Percentiles rank a stretch among this genome's conserved stretches.
These are phyloP conservation scores for Zanthoxylum bungeanum DNA, from an alignment of 345 rosid species.

Conservation along the genomic window DNA sequence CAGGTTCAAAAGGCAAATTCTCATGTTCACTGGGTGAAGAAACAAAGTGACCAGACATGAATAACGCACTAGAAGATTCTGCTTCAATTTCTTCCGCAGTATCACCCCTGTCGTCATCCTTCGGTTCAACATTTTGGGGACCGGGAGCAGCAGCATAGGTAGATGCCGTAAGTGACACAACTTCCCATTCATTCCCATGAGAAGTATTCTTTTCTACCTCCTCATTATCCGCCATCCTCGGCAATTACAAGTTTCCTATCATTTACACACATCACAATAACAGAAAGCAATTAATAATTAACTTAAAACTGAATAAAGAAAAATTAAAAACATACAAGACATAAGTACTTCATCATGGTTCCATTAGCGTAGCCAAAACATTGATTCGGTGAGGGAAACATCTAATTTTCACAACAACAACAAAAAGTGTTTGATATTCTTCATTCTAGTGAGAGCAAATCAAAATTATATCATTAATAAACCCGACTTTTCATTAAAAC, in stretches of 20 bases:
- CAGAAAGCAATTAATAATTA: too few species aligned
- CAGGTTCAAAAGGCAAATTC: constrained; percentile 48
- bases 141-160: constrained; percentile 90
- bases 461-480: too few species aligned
- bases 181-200: constrained; percentile 91
- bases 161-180: constrained; percentile 90
- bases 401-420: too few species aligned
- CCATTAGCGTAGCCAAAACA: too few species aligned
- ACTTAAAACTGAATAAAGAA: neutral
- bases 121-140: constrained; percentile 43
- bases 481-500: too few species aligned
- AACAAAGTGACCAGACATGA: constrained; percentile 80
- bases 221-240: constrained; percentile 55
- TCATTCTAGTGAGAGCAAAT: too few species aligned
- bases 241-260: neutral
- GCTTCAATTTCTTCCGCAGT: constrained; percentile 35
- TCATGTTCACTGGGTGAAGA: constrained; percentile 73
- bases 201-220: constrained; percentile 35
- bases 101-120: constrained; percentile 40
- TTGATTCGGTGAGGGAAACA: too few species aligned
- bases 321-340: neutral
- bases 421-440: too few species aligned
- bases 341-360: too few species aligned
- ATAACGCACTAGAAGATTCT: constrained; percentile 61
- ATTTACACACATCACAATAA: too few species aligned